Evolutionary conservation across 2,329 filamentous ascomycete genomes (phyloP).

Genomic region (Aspergillus arachidicola): DNA sequence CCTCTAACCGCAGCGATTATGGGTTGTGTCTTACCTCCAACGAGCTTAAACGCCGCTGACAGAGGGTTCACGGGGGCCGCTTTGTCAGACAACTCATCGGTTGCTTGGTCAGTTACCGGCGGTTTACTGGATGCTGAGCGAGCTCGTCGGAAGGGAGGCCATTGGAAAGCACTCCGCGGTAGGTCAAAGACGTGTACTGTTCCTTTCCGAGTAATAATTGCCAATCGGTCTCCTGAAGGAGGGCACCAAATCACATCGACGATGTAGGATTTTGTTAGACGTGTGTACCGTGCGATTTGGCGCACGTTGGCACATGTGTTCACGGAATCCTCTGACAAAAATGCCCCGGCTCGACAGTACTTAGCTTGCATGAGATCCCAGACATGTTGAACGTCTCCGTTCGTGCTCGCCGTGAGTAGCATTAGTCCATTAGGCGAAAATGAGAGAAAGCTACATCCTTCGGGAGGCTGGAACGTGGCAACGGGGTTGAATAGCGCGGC

Average conservation of each 20-base stretch:
- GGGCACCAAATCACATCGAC: constrained; percentile 87
- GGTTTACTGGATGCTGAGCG: constrained; percentile 42
- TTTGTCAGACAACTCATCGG: constrained; percentile 52
- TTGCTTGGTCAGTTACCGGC: constrained; percentile 46
- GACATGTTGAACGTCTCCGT: constrained; percentile 54
- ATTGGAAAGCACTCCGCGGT: constrained; percentile 78
- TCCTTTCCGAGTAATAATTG: constrained; percentile 90
- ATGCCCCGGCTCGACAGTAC: constrained; percentile 42
- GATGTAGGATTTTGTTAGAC: constrained; percentile 88
- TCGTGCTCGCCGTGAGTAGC: constrained; percentile 51
- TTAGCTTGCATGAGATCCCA: constrained; percentile 54
- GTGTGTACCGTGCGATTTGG: constrained; percentile 83
- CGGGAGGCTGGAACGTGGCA: constrained; percentile 50
- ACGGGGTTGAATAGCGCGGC: constrained; percentile 38
- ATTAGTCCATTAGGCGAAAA: constrained; percentile 51
- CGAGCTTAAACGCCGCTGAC: constrained; percentile 69
- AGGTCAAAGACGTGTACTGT: constrained; percentile 92
- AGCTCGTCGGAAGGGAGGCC: constrained; percentile 70
- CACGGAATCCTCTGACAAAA: constrained; percentile 39
- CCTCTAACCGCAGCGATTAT: constrained; percentile 69
- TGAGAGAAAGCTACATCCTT: constrained; percentile 54
- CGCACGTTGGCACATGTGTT: constrained; percentile 58
- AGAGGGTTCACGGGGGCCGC: constrained; percentile 51
- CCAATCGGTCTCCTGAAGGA: constrained; percentile 78
- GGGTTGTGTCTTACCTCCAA: constrained; percentile 62